Evolutionary conservation across 495 filamentous ascomycete genomes (phyloP).

Genomic region (Letharia columbiana): DNA sequence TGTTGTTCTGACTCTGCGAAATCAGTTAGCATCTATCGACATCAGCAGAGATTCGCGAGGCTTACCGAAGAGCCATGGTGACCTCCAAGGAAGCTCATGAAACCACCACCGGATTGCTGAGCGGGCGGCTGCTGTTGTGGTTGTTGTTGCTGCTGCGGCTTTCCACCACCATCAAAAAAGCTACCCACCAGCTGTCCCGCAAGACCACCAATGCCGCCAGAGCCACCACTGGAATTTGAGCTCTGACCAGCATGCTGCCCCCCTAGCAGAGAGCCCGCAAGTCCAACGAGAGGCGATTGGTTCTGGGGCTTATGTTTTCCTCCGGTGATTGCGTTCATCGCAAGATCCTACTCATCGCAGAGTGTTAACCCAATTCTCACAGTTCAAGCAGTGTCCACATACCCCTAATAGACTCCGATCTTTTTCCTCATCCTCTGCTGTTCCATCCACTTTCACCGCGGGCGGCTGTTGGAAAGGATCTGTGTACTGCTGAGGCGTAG

Average conservation of each 20-base stretch:
- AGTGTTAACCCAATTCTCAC: neutral
- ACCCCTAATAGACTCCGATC: conserved; percentile 26
- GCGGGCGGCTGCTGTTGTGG: conserved; percentile 20
- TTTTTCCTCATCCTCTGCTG: conserved; percentile 10
- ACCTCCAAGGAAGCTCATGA: conserved; percentile 27
- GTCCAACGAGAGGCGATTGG: conserved; percentile 29
- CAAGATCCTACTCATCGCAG: conserved; percentile 27
- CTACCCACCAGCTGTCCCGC: conserved; percentile 33
- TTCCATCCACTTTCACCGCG: conserved; percentile 12
- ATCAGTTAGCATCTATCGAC: conserved; percentile 4
- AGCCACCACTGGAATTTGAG: conserved; percentile 21
- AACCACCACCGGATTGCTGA: conserved; percentile 16
- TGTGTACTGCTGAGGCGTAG: conserved; percentile 24
- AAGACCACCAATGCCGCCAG: conserved; percentile 25
- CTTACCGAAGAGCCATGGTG: conserved; percentile 30
- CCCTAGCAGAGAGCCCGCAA: conserved; percentile 35
- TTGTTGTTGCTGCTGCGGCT: conserved; percentile 26
- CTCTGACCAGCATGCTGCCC: conserved; percentile 26
- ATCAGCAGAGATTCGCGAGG: neutral
- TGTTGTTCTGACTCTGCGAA: conserved; percentile 25
- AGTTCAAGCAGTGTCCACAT: neutral
- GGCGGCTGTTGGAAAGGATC: conserved; percentile 27
- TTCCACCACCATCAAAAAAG: conserved; percentile 32
- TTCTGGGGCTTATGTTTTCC: conserved; percentile 30
- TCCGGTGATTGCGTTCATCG: conserved; percentile 33